phyloP scores from a whole-genome alignment of 352 stramenopile species.

The Elongisporangium undulatum region DNA sequence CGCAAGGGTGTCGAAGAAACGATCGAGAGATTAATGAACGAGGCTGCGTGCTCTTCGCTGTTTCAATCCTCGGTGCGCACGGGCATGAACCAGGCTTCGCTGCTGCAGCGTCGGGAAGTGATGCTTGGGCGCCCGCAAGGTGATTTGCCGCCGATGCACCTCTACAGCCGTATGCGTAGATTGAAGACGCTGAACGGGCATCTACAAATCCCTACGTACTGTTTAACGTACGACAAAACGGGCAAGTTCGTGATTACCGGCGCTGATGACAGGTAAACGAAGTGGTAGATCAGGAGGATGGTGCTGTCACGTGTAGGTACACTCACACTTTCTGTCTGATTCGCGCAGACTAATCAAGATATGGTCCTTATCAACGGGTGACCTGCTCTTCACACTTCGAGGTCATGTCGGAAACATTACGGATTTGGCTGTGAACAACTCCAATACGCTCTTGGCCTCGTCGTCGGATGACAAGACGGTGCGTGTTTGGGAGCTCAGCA shows the following conservation, averaged over 20 bases:
- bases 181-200: constrained; percentile 92
- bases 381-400: constrained; percentile 78
- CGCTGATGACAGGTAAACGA: constrained; percentile 92
- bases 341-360: constrained; percentile 92
- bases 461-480: constrained; percentile 89
- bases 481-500: constrained; percentile 84
- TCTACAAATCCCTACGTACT: constrained; percentile 94
- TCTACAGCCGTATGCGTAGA: constrained; percentile 75
- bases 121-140: constrained; percentile 1
- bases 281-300: neutral
- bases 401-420: constrained; percentile 88
- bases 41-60: constrained; percentile 32
- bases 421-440: constrained; percentile 83
- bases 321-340: constrained; percentile 6
- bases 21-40: constrained; percentile 29
- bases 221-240: constrained; percentile 94
- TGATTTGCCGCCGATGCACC: constrained; percentile 48
- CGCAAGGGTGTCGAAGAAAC: constrained; percentile 21
- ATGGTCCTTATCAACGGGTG: constrained; percentile 89
- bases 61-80: constrained; percentile 42
- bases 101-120: constrained; percentile 50
- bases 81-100: constrained; percentile 53
- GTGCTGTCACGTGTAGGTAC: constrained; percentile 2
- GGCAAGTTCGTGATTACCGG: constrained; percentile 96
- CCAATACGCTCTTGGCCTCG: constrained; percentile 77